Base-by-base conservation (phyloP, 805 yeast genomes). In the Sungouiozyma ichnusensis region DNA sequence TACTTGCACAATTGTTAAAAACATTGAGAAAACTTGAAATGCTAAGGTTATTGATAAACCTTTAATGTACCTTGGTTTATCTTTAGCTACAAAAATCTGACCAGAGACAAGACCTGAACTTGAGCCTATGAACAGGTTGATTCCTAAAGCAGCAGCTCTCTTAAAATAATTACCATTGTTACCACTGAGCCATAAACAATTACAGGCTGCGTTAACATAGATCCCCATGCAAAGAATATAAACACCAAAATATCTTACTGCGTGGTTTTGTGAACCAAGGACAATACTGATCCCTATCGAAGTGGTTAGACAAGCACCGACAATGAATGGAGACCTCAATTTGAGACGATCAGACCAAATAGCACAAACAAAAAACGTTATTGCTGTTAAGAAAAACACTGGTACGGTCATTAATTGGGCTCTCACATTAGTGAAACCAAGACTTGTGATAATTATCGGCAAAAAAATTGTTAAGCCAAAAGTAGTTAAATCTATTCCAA, bases 321-420 rank as follows among this genome's bases (percentile, higher is more conserved):
- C 44, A 32, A 65, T 54, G 46, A 65, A 65, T 2, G 65, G 62
- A 17, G 72, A 57, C 63, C 86, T 69, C 37, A 57, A 54, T 46
- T 72, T 66, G 17, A 64, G 41, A 37, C 54, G 60, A 57, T 85
- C 95, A 0, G 92, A 80, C 43, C 69, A 47, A 44, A 68, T 64
- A 0, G 94, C 90, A n/a, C 72, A 48, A 3, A 74, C 52, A 63
- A 80, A 77, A 36, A 80, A 73, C 29, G 73, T 65, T 4, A 81
- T 86, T 54, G 85, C 81, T 0, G 94, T 84, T 20, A 72, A 65
- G 35, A 84, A 68, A 88, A 94, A 86, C 16, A 95, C 94, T 50
- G 85, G 87, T 38, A 86, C 84, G 0, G 94, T 81, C 63, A 79
- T 80, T 42, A 81, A 73, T 60, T 86, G 86, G 8, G 94, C 90